Percentiles rank a stretch among this genome's conserved stretches.
These are phyloP conservation scores for Crassisporium funariophilum DNA, from an alignment of 768 basidiomycete species.

Conservation along the genomic window DNA sequence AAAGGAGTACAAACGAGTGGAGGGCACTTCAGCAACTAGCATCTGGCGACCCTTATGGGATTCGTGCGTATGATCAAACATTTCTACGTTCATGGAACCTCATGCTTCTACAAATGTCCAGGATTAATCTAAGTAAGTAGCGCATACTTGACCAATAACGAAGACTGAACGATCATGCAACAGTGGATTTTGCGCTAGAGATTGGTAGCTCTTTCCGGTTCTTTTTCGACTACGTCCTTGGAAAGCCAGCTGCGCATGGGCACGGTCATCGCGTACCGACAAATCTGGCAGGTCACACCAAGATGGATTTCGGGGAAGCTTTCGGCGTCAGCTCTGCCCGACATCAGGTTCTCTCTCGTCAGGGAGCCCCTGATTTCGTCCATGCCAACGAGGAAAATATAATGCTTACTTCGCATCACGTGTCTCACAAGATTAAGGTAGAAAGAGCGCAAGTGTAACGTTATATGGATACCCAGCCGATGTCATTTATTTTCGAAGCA, in stretches of 20 bases:
- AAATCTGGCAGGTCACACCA: conserved; percentile 13
- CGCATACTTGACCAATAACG: not conserved
- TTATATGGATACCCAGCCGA: too few relatives aligned
- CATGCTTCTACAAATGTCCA: conserved; percentile 8
- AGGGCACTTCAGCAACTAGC: conserved; percentile 52
- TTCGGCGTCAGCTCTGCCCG: conserved; percentile 33
- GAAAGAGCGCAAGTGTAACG: too few relatives aligned
- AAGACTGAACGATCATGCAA: not conserved
- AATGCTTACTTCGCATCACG: conserved; percentile 9
- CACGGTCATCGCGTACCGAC: conserved; percentile 13
- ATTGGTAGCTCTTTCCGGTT: conserved; percentile 64
- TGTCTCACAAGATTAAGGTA: too few relatives aligned
- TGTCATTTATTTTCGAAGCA: too few relatives aligned
- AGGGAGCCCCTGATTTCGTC: too few relatives aligned
- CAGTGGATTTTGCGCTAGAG: conserved; percentile 41
- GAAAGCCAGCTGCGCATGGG: conserved; percentile 27
- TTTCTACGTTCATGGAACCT: conserved; percentile 13
- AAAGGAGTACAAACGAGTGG: conserved; percentile 59
- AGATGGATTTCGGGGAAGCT: conserved; percentile 37
- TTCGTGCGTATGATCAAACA: conserved; percentile 41
- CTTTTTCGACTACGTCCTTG: conserved; percentile 48
- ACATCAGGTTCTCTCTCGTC: not conserved
- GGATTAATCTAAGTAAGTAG: conserved; percentile 33
- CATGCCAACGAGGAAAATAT: conserved; percentile 8
- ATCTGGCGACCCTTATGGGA: conserved; percentile 77